A percentile compares a stretch with the other conserved stretches of the same genome.
Conservation (phyloP, 176 grass and related monocot species). For the Carex littledalei region DNA sequence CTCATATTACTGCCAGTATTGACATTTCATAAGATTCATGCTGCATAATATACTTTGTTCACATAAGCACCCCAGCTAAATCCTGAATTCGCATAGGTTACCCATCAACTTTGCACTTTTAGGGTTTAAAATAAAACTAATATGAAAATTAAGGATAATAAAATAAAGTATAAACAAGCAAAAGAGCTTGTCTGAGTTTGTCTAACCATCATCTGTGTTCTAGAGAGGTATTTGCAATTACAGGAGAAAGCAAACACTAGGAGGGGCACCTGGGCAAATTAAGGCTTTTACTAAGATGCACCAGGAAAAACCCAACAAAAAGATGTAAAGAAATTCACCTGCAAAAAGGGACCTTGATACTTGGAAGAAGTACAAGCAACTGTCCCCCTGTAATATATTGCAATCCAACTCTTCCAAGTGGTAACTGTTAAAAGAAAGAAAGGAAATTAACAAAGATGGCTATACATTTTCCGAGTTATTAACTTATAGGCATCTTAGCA, state of each 20-base stretch:
- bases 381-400: constrained; percentile 66
- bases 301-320: constrained; percentile 20
- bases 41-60: neutral
- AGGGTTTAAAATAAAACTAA: neutral
- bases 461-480: neutral
- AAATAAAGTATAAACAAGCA: neutral
- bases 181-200: neutral
- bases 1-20: constrained; percentile 41
- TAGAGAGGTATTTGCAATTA: neutral
- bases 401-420: constrained; percentile 49
- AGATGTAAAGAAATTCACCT: constrained; percentile 48
- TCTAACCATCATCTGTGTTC: neutral
- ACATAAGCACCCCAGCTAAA: neutral
- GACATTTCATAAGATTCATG: constrained; percentile 12
- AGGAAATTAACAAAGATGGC: neutral
- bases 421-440: constrained; percentile 41
- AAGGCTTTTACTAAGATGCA: neutral
- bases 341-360: constrained; percentile 64
- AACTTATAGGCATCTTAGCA: neutral
- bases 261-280: neutral
- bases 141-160: neutral
- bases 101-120: neutral
- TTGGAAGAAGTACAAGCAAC: constrained; percentile 52
- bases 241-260: neutral
- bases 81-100: neutral